phyloP scores from a whole-genome alignment of 164 flowering plant species.

The Magnolia kwangsiensis region DNA sequence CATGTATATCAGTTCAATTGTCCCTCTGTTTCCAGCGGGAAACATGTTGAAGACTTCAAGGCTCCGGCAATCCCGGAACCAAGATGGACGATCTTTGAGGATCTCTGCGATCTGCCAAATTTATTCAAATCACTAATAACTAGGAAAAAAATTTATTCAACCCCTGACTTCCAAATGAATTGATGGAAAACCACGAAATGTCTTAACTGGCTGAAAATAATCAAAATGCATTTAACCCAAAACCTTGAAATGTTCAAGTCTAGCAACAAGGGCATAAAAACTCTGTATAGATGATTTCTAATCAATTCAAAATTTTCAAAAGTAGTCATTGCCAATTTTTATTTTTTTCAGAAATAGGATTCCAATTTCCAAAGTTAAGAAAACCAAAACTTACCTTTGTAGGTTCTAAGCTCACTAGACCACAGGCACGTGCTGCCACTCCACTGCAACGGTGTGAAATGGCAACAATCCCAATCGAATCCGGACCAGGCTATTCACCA shows the following conservation, averaged over 20 bases:
- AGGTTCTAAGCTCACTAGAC: slow-evolving; percentile 76
- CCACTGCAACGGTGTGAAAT: slow-evolving; percentile 75
- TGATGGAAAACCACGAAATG: neutral
- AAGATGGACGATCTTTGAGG: slow-evolving; percentile 92
- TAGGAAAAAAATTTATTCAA: neutral
- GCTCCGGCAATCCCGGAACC: slow-evolving; percentile 97
- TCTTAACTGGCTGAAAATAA: neutral
- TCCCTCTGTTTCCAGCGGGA: slow-evolving; percentile 90
- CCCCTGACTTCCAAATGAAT: neutral
- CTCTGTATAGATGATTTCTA: neutral
- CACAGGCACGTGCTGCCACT: slow-evolving; percentile 90
- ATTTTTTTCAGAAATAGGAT: neutral
- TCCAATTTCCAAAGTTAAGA: neutral
- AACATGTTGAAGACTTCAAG: slow-evolving; percentile 79
- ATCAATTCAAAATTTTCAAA: neutral
- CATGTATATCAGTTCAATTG: slow-evolving; percentile 79
- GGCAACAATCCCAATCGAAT: slow-evolving; percentile 82
- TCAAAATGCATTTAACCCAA: neutral
- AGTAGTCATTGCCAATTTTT: neutral
- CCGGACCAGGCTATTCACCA: slow-evolving; percentile 81
- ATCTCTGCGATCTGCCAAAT: slow-evolving; percentile 82
- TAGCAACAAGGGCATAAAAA: neutral
- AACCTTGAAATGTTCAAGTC: neutral
- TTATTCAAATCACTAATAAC: neutral
- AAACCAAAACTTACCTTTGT: slow-evolving; percentile 43